These are phyloP conservation scores for Chaetomium tenue DNA, from an alignment of 495 filamentous ascomycete species.

Conservation along the genomic window DNA sequence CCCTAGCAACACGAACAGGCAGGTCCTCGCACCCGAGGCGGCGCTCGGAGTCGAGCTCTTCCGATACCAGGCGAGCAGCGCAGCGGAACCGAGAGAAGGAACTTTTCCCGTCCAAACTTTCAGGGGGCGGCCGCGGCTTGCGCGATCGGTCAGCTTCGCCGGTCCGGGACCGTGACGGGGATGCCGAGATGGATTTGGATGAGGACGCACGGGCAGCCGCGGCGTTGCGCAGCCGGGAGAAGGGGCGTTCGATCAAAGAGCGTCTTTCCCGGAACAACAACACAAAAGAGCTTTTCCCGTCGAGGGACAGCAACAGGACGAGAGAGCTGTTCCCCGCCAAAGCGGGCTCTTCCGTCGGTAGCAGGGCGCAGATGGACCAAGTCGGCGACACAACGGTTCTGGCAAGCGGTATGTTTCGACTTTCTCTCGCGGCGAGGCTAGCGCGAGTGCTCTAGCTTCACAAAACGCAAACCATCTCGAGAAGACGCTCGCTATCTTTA, in stretches of 20 bases:
- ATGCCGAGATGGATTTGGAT: constrained; percentile 47
- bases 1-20: constrained; percentile 38
- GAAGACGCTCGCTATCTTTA: neutral
- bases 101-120: constrained; percentile 48
- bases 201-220: constrained; percentile 33
- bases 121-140: constrained; percentile 43
- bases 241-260: constrained; percentile 48
- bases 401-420: constrained; percentile 38
- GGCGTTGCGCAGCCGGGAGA: constrained; percentile 43
- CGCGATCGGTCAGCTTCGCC: constrained; percentile 72
- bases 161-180: constrained; percentile 59
- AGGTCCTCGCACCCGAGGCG: constrained; percentile 30
- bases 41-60: constrained; percentile 39
- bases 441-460: constrained; percentile 18
- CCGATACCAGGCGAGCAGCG: constrained; percentile 32
- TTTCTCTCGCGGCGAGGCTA: constrained; percentile 25
- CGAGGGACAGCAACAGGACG: constrained; percentile 42
- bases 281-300: constrained; percentile 68
- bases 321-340: constrained; percentile 75
- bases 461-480: neutral
- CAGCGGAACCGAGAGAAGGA: constrained; percentile 47
- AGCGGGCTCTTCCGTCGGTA: constrained; percentile 27
- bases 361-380: constrained; percentile 43
- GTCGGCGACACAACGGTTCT: constrained; percentile 47
- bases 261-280: constrained; percentile 37